phyloP scores from a whole-genome alignment of 2,329 filamentous ascomycete species.

The Trichoderma asperellum region DNA sequence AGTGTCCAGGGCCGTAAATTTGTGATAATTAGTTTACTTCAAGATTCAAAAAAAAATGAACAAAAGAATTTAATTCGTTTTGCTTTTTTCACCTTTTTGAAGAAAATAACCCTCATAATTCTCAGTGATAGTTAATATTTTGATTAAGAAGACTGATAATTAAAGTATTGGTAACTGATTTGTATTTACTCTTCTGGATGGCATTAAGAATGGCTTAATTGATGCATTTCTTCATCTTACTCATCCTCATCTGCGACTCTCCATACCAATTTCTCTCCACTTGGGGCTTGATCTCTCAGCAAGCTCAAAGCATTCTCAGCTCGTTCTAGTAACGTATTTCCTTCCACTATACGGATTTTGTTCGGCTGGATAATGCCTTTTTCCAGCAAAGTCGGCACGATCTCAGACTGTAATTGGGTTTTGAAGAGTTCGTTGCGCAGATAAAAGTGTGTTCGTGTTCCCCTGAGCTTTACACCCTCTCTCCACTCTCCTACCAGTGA shows the following conservation, averaged over 20 bases:
- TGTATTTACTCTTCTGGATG: background rate
- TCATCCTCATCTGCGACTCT: background rate
- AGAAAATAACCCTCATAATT: too few species aligned
- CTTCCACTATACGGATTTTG: conserved; percentile 48
- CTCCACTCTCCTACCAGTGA: conserved; percentile 49
- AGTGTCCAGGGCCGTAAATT: too few species aligned
- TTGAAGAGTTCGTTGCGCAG: background rate
- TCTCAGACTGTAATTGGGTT: conserved; percentile 54
- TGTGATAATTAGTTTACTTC: too few species aligned
- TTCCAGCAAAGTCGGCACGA: conserved; percentile 54
- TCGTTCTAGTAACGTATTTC: conserved; percentile 44
- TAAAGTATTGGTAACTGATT: too few species aligned
- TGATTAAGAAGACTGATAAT: too few species aligned
- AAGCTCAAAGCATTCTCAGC: conserved; percentile 45
- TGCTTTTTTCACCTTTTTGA: too few species aligned
- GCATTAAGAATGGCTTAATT: background rate
- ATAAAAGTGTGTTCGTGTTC: background rate
- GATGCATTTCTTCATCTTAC: background rate
- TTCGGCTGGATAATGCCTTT: conserved; percentile 48
- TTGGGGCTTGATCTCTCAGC: conserved; percentile 44
- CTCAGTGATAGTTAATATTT: too few species aligned
- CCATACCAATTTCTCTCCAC: conserved; percentile 49
- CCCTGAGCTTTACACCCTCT: conserved; percentile 47
- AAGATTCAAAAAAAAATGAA: too few species aligned
- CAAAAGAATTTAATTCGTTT: too few species aligned